These are phyloP conservation scores for Talaromyces stipitatus DNA, from an alignment of 495 filamentous ascomycete genomes.

Conservation along the genomic window DNA sequence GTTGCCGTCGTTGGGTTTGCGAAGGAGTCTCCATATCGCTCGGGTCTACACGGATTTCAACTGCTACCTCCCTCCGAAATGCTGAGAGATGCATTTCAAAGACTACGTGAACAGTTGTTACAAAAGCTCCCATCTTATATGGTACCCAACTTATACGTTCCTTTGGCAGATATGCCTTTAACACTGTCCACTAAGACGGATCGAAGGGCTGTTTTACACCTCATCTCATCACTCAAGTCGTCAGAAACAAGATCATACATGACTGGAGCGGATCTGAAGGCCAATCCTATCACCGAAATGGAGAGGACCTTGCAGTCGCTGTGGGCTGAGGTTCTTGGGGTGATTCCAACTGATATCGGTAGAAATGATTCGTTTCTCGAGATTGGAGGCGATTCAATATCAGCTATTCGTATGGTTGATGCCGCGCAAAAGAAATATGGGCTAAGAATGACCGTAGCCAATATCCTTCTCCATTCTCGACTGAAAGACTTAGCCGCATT, in stretches of 20 bases:
- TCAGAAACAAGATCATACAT: background rate
- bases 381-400: constrained; percentile 23
- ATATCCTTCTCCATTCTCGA: constrained; percentile 37
- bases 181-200: constrained; percentile 38
- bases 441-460: background rate
- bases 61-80: background rate
- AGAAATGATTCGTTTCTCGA: constrained; percentile 15
- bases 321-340: constrained; percentile 12
- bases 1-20: constrained; percentile 11
- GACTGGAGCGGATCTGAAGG: background rate
- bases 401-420: constrained; percentile 18
- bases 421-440: background rate
- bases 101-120: background rate
- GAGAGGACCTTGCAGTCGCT: constrained; percentile 8
- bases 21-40: background rate
- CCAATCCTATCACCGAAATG: constrained; percentile 5
- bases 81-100: background rate
- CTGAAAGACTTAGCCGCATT: constrained; percentile 19
- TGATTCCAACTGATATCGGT: constrained; percentile 13
- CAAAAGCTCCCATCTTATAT: constrained; percentile 25
- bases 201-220: constrained; percentile 14
- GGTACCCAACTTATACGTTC: constrained; percentile 29
- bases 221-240: background rate
- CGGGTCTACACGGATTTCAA: background rate
- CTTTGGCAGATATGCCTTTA: constrained; percentile 27